These are phyloP conservation scores for Terana coerulea DNA, from an alignment of 768 basidiomycete genomes.

Conservation along the genomic window DNA sequence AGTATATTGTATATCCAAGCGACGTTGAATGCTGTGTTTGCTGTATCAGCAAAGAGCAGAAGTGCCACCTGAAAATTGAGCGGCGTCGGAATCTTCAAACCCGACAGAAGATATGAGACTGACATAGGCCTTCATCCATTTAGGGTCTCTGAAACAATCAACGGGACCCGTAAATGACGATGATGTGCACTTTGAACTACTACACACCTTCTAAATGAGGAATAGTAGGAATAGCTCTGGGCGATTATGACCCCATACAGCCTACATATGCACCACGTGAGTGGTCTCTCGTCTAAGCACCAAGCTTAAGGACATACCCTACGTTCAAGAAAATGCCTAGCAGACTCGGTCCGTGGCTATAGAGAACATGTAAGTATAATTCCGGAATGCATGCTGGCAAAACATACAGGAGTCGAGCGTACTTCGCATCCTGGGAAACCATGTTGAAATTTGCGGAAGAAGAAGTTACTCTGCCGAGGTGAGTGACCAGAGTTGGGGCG, in stretches of 20 bases:
- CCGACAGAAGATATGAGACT: not conserved
- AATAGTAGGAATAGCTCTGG: slow-evolving; percentile 9
- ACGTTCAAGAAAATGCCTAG: slow-evolving; percentile 12
- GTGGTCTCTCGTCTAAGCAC: not conserved
- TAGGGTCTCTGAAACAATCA: not conserved
- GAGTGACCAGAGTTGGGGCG: too few species aligned
- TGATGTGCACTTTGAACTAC: too few species aligned
- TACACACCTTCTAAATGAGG: slow-evolving; percentile 3
- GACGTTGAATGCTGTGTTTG: slow-evolving; percentile 14
- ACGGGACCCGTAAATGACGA: not conserved
- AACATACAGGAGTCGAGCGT: too few species aligned
- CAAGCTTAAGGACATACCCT: not conserved
- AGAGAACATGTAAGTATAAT: too few species aligned
- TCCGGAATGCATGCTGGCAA: too few species aligned
- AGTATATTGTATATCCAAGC: slow-evolving; percentile 15
- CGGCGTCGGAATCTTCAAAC: not conserved
- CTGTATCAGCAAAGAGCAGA: slow-evolving; percentile 11
- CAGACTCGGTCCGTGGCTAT: slow-evolving; percentile 12
- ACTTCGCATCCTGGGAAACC: too few species aligned
- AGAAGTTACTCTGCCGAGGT: too few species aligned
- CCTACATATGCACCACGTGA: not conserved
- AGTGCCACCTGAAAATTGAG: slow-evolving; percentile 9
- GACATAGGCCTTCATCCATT: not conserved
- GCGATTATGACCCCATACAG: slow-evolving; percentile 10
- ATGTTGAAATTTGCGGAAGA: too few species aligned